Evolutionary conservation across 495 filamentous ascomycete species (phyloP), one percentile per base, ranked within the genome.

Genomic region (Xylaria palmicola): DNA sequence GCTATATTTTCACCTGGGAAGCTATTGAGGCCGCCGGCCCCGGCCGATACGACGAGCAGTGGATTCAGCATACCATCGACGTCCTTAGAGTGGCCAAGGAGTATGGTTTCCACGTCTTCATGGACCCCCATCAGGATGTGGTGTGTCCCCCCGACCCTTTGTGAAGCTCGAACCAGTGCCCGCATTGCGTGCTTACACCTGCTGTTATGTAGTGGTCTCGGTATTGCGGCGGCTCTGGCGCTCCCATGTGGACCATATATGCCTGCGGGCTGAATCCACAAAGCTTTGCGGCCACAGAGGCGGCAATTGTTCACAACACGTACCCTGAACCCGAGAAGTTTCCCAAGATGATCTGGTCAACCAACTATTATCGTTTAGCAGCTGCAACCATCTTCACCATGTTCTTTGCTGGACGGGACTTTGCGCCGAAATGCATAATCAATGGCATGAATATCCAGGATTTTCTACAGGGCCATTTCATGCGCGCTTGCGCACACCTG

Each of bases 291-390:
- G 86, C 85, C 24, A 98, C 93, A 15, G 90, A 97, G 73, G 95
- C 92, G 3, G 92, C 95, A 20, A 81, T 97, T 43, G 93, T 98
- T 24, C 94, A 98, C 44, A 98, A 98, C 68, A 93, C 89, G 0
- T 97, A 89, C 66, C 88, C 91, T n/a, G 82, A 96, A 36, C 91
- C 92, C 17, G 86, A 85, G 4, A 81, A 86, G 3, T 98, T 94
- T 68, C 95, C 94, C 3, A 98, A 98, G 75, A 98, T 98, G 94
- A 92, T 97, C 20, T 98, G 94, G 94, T 91, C 93, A 47, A 98
- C 94, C 22, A 98, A 98, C 68, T 98, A 98, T 68, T 88, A 85
- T 47, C 87, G 95, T 40, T 79, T 97, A 26, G 92, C 88, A 6
- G 91, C 90, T 53, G 90, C 91, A 63, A 90, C 90, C 44, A 93